A percentile compares a stretch with the other conserved stretches of the same genome.
phyloP scores from a whole-genome alignment of 73 alveolate species.

The Blepharisma stoltei region DNA sequence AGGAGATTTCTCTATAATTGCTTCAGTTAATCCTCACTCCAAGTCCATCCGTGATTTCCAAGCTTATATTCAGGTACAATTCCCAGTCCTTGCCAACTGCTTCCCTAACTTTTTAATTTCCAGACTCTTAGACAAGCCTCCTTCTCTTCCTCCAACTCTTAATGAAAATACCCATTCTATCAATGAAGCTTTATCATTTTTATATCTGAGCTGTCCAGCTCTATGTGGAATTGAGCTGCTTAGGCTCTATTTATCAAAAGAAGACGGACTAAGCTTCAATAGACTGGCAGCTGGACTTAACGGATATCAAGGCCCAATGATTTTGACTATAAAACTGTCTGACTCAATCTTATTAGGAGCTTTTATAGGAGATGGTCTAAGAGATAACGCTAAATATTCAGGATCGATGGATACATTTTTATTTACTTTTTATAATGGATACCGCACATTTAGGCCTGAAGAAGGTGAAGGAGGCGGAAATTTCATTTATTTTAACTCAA shows the following conservation, averaged over 20 bases:
- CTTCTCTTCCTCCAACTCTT: background rate
- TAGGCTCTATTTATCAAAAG: background rate
- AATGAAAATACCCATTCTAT: background rate
- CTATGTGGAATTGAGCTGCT: background rate
- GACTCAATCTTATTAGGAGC: background rate
- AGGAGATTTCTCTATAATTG: background rate
- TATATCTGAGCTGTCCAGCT: background rate
- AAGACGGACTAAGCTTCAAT: constrained; percentile 17
- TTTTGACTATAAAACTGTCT: background rate
- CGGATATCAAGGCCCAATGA: constrained; percentile 5
- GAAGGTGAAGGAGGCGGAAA: background rate
- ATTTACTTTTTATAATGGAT: background rate
- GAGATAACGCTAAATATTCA: constrained; percentile 10
- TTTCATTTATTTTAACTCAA: constrained; percentile 15
- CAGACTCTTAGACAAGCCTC: background rate
- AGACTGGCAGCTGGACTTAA: background rate
- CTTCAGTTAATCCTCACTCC: background rate
- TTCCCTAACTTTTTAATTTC: background rate
- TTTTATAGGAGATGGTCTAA: background rate
- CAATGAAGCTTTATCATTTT: background rate
- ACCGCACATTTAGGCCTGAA: background rate
- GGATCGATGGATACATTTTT: constrained; percentile 29
- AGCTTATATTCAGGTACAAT: background rate
- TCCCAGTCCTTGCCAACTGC: background rate
- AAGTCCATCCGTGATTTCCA: background rate